phyloP scores from a whole-genome alignment of 805 yeast genomes.

The Zygosaccharomyces kombuchaensis region DNA sequence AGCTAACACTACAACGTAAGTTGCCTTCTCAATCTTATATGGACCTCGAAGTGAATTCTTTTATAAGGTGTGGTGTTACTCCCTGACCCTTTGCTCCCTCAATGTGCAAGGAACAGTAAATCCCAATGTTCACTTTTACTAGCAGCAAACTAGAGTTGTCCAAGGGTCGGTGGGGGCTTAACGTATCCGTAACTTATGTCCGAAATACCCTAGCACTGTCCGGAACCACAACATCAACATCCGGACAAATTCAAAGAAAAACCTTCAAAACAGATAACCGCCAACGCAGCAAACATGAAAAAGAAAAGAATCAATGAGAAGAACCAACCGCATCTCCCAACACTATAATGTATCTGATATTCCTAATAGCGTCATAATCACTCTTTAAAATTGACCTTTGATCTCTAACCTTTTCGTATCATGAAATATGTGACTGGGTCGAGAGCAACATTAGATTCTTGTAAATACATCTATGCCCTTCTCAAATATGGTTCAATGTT shows the following conservation, averaged over 20 bases:
- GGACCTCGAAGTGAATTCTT: neutral
- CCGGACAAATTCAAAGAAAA: neutral
- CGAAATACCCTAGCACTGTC: neutral
- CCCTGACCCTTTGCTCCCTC: slow-evolving; percentile 1
- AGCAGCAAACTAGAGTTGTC: neutral
- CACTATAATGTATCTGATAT: too few relatives aligned
- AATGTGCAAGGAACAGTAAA: slow-evolving; percentile 2
- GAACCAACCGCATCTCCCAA: too few relatives aligned
- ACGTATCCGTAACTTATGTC: neutral
- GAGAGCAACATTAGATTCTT: too few relatives aligned
- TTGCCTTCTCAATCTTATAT: neutral
- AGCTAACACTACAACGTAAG: neutral
- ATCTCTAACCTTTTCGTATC: too few relatives aligned
- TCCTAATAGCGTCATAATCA: too few relatives aligned
- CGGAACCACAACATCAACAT: neutral
- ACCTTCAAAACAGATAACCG: neutral
- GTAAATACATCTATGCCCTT: too few relatives aligned
- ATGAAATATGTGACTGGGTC: too few relatives aligned
- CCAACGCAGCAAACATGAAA: neutral
- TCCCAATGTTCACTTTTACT: neutral
- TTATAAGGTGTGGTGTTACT: neutral
- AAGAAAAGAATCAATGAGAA: too few relatives aligned
- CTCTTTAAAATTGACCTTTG: too few relatives aligned
- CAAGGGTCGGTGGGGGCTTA: neutral
- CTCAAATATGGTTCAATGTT: neutral